phyloP scores from a whole-genome alignment of 2,329 filamentous ascomycete genomes.

The Cladobotryum protrusum region DNA sequence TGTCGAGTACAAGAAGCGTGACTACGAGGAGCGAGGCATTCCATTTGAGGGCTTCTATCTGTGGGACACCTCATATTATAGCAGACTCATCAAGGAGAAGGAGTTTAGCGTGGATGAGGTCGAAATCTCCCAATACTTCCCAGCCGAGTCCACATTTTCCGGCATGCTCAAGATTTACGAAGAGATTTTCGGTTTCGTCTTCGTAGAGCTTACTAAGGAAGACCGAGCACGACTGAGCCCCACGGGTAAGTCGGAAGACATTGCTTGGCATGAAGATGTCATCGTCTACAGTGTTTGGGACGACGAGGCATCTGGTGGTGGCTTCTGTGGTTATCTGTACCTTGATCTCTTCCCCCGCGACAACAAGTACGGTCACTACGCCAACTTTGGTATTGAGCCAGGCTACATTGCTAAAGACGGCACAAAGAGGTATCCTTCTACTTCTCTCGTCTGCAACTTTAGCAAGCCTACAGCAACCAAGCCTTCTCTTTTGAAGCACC shows the following conservation, averaged over 20 bases:
- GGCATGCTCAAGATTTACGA: slow-evolving; percentile 82
- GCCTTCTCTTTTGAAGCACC: slow-evolving; percentile 73
- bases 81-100: slow-evolving; percentile 71
- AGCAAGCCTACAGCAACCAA: slow-evolving; percentile 72
- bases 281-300: slow-evolving; percentile 79
- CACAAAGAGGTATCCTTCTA: slow-evolving; percentile 67
- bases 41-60: slow-evolving; percentile 67
- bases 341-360: slow-evolving; percentile 73
- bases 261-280: slow-evolving; percentile 79
- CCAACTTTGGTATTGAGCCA: slow-evolving; percentile 77
- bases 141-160: slow-evolving; percentile 63
- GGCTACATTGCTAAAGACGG: slow-evolving; percentile 63
- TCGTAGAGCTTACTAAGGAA: slow-evolving; percentile 63
- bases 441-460: slow-evolving; percentile 79
- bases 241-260: slow-evolving; percentile 62
- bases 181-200: slow-evolving; percentile 71
- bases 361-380: slow-evolving; percentile 79
- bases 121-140: slow-evolving; percentile 79
- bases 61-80: slow-evolving; percentile 78
- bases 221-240: slow-evolving; percentile 60
- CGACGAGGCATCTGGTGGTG: slow-evolving; percentile 61
- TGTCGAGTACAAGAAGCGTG: slow-evolving; percentile 66
- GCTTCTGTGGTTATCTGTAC: slow-evolving; percentile 77
- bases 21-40: slow-evolving; percentile 53
- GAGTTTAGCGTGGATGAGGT: slow-evolving; percentile 76